Evolutionary conservation across 208 protist genomes (phyloP), one percentile per base, ranked within the genome.

Genomic region (Naegleria fowleri): DNA sequence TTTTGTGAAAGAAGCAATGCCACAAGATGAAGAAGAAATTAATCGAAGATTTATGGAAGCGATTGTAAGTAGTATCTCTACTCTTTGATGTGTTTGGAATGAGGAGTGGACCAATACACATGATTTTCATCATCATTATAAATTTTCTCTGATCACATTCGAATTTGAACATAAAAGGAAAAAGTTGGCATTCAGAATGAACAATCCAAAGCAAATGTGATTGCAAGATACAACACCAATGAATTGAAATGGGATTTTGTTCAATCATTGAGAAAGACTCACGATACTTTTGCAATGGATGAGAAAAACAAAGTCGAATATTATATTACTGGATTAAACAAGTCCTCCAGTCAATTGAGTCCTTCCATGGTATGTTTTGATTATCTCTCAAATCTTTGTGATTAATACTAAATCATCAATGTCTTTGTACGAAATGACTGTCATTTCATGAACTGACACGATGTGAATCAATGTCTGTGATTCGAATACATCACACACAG

Each of bases 221-320:
- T 87, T 41, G 38, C 7, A 22, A 22, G 38, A 33, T 48, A 52
- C 83, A 87, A 40, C 9, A 87, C 83, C 4, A 22, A 22, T 36
- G 29, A 87, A 52, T 36, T 51, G 41, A 87, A 87, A 51, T 87
- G 83, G 83, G 40, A 87, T 29, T 51, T 87, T 9, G 41, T 87
- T 39, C 15, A 40, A 38, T 40, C 33, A 25, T 15, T 51, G 15
- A 13, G 33, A 25, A 87, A 51, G n/a, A 87, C 11, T 36, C 15
- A 51, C 7, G 29, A 87, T 5, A 51, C 83, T 33, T 33, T 51
- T 39, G 29, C 38, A n/a, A 9, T 9, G 19, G 33, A 87, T 40
- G 83, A 22, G 83, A 87, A 19, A 84, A 40, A 41, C 33, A 40
- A 84, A 33, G 29, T 41, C 29, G 29, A 84, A 38, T 84, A 41